phyloP scores from a whole-genome alignment of 495 filamentous ascomycete genomes.

The Bathelium albidoporum region DNA sequence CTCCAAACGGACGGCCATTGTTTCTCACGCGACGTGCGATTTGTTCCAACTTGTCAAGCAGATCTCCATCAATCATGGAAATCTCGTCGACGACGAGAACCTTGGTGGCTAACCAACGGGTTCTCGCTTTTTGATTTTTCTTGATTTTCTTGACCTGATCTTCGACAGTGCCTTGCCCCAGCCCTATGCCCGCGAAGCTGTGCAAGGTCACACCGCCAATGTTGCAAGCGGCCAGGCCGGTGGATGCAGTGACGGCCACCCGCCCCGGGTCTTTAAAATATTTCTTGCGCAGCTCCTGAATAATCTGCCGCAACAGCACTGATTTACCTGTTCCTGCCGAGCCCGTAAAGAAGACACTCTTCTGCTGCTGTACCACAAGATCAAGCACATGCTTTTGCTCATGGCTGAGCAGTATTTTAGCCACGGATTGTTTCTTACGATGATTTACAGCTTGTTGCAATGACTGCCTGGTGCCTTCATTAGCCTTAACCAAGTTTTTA shows the following conservation, averaged over 20 bases:
- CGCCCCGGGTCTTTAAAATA: conserved; percentile 63
- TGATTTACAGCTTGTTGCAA: conserved; percentile 26
- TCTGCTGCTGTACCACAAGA: conserved; percentile 59
- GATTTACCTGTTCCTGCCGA: conserved; percentile 98
- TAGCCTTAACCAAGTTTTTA: conserved; percentile 46
- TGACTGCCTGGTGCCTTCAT: conserved; percentile 22
- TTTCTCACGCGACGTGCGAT: conserved; percentile 73
- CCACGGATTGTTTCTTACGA: conserved; percentile 35
- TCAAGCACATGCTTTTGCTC: conserved; percentile 80
- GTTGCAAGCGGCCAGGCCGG: conserved; percentile 91
- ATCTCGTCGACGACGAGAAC: conserved; percentile 88
- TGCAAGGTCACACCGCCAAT: conserved; percentile 92
- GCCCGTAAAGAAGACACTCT: conserved; percentile 96
- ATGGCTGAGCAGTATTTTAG: conserved; percentile 62
- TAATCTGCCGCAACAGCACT: conserved; percentile 85
- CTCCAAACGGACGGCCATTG: conserved; percentile 87
- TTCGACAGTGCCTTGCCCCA: conserved; percentile 78
- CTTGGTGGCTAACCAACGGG: conserved; percentile 79
- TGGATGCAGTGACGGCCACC: conserved; percentile 89
- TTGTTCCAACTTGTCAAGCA: conserved; percentile 91
- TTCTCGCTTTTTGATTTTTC: conserved; percentile 74
- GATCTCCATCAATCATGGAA: conserved; percentile 94
- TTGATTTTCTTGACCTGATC: conserved; percentile 87
- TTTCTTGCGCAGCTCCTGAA: conserved; percentile 65
- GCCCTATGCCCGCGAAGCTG: conserved; percentile 88